phyloP scores from a whole-genome alignment of 805 yeast species.

The Kazachstania psychrophila region DNA sequence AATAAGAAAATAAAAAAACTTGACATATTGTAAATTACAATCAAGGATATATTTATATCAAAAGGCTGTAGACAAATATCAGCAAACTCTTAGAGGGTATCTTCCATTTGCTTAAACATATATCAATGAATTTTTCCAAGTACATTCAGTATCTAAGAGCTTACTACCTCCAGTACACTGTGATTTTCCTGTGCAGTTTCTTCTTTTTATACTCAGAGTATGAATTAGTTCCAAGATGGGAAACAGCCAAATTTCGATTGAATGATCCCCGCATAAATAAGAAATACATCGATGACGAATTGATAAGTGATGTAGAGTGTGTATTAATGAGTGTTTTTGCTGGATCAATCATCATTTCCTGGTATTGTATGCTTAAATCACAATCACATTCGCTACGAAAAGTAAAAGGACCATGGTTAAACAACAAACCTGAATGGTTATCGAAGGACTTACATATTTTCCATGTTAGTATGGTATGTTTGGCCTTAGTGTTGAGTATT shows the following conservation, averaged over 20 bases:
- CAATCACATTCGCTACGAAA: conserved; percentile 4
- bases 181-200: conserved; percentile 8
- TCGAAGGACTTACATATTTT: conserved; percentile 17
- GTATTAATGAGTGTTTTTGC: conserved; percentile 13
- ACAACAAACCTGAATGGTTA: conserved; percentile 13
- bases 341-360: conserved; percentile 5
- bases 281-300: conserved; percentile 15
- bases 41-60: too few species aligned
- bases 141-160: conserved; percentile 6
- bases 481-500: conserved; percentile 14
- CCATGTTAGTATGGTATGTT: conserved; percentile 16
- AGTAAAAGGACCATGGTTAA: conserved; percentile 5
- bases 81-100: too few species aligned
- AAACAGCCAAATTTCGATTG: conserved; percentile 9
- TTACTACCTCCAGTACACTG: conserved; percentile 10
- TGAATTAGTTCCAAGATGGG: conserved; percentile 12
- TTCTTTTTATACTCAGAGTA: conserved; percentile 13
- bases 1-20: too few species aligned
- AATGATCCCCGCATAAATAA: conserved; percentile 13
- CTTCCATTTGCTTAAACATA: too few species aligned
- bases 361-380: conserved; percentile 13
- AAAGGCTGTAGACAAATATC: too few species aligned
- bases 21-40: too few species aligned
- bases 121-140: too few species aligned
- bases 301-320: conserved; percentile 16